These are phyloP conservation scores for Podospora sp. DNA, from an alignment of 495 filamentous ascomycete species.

Conservation along the genomic window DNA sequence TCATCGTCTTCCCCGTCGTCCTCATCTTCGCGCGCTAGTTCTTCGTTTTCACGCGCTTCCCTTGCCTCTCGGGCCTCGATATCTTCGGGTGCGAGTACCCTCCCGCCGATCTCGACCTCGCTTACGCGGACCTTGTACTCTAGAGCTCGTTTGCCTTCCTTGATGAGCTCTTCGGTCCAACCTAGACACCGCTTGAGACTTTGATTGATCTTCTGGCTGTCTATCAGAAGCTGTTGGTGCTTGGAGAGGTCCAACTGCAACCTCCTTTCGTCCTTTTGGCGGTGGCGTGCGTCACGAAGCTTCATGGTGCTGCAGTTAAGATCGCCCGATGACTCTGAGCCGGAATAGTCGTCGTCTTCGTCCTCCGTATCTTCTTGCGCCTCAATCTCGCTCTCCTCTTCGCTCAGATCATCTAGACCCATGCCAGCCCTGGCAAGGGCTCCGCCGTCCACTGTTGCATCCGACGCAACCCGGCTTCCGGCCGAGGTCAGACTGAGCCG, in stretches of 20 bases:
- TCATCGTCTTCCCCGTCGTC: conserved; percentile 27
- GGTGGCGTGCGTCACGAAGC: conserved; percentile 46
- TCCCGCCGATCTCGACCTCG: conserved; percentile 80
- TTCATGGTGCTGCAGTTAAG: conserved; percentile 50
- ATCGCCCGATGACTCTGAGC: conserved; percentile 49
- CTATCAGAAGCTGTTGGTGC: conserved; percentile 83
- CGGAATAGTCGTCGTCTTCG: conserved; percentile 47
- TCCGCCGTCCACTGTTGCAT: conserved; percentile 34
- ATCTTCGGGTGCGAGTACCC: conserved; percentile 65
- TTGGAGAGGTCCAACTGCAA: conserved; percentile 81
- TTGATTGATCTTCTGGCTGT: conserved; percentile 92
- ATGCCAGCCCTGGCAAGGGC: conserved; percentile 33
- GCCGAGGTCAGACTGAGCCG: conserved; percentile 57
- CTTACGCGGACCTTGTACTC: conserved; percentile 73
- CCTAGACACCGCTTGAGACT: conserved; percentile 84
- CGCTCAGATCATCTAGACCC: conserved; percentile 55
- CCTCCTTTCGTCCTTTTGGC: conserved; percentile 71
- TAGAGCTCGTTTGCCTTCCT: conserved; percentile 82
- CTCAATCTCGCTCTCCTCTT: conserved; percentile 46
- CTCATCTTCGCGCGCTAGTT: conserved; percentile 58
- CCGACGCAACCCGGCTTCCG: conserved; percentile 30
- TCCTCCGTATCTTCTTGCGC: conserved; percentile 43
- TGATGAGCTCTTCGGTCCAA: conserved; percentile 87
- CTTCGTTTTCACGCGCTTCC: conserved; percentile 55
- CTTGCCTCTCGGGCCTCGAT: conserved; percentile 46